Conservation (phyloP, 306 rosid genomes). For the Luffa acutangula region DNA sequence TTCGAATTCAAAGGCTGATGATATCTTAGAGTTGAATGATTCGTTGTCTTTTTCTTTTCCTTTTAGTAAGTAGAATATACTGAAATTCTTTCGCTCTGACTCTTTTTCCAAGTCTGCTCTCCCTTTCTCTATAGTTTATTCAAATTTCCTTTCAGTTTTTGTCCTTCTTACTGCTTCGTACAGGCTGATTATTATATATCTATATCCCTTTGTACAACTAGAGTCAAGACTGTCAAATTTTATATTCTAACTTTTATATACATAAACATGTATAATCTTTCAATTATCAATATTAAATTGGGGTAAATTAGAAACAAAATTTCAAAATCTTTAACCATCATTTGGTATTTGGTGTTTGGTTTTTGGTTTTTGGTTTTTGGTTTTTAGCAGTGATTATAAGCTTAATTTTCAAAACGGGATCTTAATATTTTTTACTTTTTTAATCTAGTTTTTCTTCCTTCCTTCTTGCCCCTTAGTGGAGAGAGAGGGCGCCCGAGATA, state of each 20-base stretch:
- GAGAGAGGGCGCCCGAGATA: too few species aligned
- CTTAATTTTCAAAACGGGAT: too few species aligned
- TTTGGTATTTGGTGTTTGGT: too few species aligned
- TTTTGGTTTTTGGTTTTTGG: too few species aligned
- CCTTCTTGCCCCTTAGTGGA: too few species aligned
- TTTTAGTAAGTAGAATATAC: neutral
- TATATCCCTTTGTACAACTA: neutral
- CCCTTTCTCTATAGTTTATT: neutral
- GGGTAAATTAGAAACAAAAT: too few species aligned
- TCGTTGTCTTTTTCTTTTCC: neutral
- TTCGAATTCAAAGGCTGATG: neutral
- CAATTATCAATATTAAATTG: neutral
- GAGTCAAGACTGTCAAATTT: neutral
- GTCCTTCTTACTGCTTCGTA: neutral
- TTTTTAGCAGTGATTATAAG: too few species aligned
- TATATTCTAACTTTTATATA: neutral
- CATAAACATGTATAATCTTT: too few species aligned
- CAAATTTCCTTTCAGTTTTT: neutral
- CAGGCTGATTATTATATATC: neutral
- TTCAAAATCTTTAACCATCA: too few species aligned
- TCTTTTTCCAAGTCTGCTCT: neutral
- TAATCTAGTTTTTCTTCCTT: too few species aligned
- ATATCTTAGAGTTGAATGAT: neutral
- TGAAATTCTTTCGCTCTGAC: too few species aligned
- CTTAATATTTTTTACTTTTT: too few species aligned